These are phyloP conservation scores for Orbilia quercus DNA, from an alignment of 2,329 filamentous ascomycete species.

Conservation along the genomic window DNA sequence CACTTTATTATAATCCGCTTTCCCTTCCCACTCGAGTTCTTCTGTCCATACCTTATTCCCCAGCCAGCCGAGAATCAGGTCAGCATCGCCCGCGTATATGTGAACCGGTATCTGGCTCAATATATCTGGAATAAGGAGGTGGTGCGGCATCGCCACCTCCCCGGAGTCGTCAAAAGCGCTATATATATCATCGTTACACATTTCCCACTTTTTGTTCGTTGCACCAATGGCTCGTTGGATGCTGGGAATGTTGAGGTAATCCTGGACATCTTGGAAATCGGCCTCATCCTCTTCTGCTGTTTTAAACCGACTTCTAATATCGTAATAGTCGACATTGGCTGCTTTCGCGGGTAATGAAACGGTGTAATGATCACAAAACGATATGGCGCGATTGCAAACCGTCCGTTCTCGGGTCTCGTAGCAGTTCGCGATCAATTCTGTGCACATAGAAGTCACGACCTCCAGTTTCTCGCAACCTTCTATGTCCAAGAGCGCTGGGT, in stretches of 20 bases:
- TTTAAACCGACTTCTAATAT: too few species aligned
- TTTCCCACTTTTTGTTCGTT: slow-evolving; percentile 88
- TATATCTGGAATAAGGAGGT: slow-evolving; percentile 84
- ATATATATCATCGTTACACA: slow-evolving; percentile 99
- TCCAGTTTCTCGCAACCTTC: slow-evolving; percentile 87
- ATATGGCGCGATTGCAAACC: slow-evolving; percentile 91
- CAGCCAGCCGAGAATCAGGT: slow-evolving; percentile 97
- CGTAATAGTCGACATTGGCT: too few species aligned
- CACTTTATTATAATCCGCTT: slow-evolving; percentile 80
- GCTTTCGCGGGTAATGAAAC: slow-evolving; percentile 63
- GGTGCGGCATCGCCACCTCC: slow-evolving; percentile 99
- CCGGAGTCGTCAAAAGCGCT: slow-evolving; percentile 96
- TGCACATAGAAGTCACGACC: slow-evolving; percentile 87
- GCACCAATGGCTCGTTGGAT: slow-evolving; percentile 89
- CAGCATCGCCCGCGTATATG: slow-evolving; percentile 89
- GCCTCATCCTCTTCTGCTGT: too few species aligned
- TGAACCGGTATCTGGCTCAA: slow-evolving; percentile 92
- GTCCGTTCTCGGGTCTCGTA: slow-evolving; percentile 91
- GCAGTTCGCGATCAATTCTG: slow-evolving; percentile 86
- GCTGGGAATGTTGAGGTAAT: slow-evolving; percentile 84
- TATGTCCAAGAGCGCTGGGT: slow-evolving; percentile 83
- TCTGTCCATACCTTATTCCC: slow-evolving; percentile 96
- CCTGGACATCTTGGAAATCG: slow-evolving; percentile 84
- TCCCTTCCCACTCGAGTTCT: slow-evolving; percentile 89
- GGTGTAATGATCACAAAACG: slow-evolving; percentile 99